Base-by-base conservation (phyloP, 2,329 filamentous ascomycete genomes). In the Ceratocystis cubensis region DNA sequence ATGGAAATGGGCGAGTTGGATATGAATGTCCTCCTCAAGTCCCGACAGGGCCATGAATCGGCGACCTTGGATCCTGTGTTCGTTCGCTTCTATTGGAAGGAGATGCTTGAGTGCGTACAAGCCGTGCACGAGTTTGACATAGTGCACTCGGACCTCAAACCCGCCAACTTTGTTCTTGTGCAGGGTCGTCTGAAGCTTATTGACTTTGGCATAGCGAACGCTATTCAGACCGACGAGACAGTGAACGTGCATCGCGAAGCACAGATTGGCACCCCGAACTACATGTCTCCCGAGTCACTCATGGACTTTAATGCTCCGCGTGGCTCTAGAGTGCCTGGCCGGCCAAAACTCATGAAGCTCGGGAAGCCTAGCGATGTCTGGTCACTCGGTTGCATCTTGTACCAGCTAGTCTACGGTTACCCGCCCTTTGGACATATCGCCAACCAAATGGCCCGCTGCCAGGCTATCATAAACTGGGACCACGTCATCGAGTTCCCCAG, bases 1-100 rank as follows among this genome's bases (percentile, higher is more conserved):
- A 96, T 99, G 92, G 94, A 99, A 77, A 89, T 96, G 74, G 94
- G 94, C 70, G 94, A 99, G 76, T 85, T 93, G 25, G 94, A 99
- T 75, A 83, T 99, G 72, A 89, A 95, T 73, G 90, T 88, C 66
- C 85, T 97, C 65, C 82, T 99, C 70, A 87, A 86, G 45, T 83
- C 86, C 70, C 85, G 86, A 8, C 79, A 89, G 72, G 89, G 86
- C 72, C 83, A 81, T 0, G 87, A 91, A 69, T 84, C 88, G 65
- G 84, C 89, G 48, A 84, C 82, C 68, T 88, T 99, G 69, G 94
- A 99, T 73, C 82, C 90, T 1, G 89, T 88, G 65, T 96, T 97
- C 75, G 91, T 94, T 13, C 88, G 94, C n/a, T 95, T 89, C 76
- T 96, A 96, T 79, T 99, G 94, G 94, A 94, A 96, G 75, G 94